Base-by-base conservation (phyloP, 2,329 filamentous ascomycete genomes). In the Lecanicillium sp. region DNA sequence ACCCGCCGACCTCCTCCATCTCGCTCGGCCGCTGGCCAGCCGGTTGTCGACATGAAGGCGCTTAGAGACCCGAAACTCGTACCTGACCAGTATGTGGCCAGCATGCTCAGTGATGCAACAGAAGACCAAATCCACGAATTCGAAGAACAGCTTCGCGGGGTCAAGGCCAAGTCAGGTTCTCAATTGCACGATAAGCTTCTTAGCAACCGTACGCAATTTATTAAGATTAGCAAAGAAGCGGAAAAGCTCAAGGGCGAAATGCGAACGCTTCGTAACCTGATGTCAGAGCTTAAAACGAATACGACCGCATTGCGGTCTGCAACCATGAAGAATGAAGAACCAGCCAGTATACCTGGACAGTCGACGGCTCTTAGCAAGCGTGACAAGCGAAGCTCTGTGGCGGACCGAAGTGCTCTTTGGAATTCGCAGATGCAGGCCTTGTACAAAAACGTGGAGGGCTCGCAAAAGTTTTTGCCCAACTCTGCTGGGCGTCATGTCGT, bases 171-270 rank as follows among this genome's bases (percentile, higher is more conserved):
- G 40, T 88, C 87, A 8, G 82, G 83, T 5, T 73, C 79, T 35
- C 89, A 96, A 51, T 70, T 98, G 16, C 90, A 96, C 60, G 86
- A 94, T 55, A 96, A 89, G 62, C 84, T 98, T 36, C 90, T 94
- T 62, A 89, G 95, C 60, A 98, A 98, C 61, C 80, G 92, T 35
- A 94, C 87, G 0, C 92, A 96, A 54, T 98, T 98, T 56, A 96
- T 98, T 70, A 94, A 94, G 62, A 96, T 98, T 60, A 95, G 89
- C 58, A 95, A 96, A 63, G 92, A 98, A 65, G 92, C 94, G 2
- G 92, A 98, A 63, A 95, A 95, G 65, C 77, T 98, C 42, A 96
- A 96, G 64, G 78, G 79, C 40, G 92, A 98, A 60, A 96, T 98
- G 92, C 78, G 86, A 37, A 85, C 85, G 6, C 74, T 98, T 22